These are phyloP conservation scores for Camellia japonica DNA, from an alignment of 148 eudicot genomes.

Conservation along the genomic window DNA sequence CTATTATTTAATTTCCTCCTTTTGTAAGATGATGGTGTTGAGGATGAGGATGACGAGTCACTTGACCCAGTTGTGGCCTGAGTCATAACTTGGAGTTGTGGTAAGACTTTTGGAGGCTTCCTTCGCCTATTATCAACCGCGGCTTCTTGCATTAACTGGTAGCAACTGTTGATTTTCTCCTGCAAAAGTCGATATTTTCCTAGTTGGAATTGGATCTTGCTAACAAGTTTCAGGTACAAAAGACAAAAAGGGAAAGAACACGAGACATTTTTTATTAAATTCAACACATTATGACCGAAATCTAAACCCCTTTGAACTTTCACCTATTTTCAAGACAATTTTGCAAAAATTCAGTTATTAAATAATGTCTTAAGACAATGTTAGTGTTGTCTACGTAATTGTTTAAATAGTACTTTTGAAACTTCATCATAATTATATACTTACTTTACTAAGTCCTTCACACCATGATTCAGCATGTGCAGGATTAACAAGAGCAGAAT, in stretches of 20 bases:
- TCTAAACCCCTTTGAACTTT: too few relatives aligned
- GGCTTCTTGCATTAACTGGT: slow-evolving; percentile 50
- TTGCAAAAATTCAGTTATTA: too few relatives aligned
- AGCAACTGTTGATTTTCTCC: slow-evolving; percentile 70
- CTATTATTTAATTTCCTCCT: slow-evolving; percentile 62
- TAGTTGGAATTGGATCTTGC: too few relatives aligned
- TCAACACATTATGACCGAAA: too few relatives aligned
- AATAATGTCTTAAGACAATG: too few relatives aligned
- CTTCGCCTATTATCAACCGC: slow-evolving; percentile 25
- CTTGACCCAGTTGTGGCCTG: slow-evolving; percentile 45
- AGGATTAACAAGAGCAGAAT: slow-evolving; percentile 58
- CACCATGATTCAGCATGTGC: slow-evolving; percentile 82
- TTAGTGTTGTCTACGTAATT: too few relatives aligned
- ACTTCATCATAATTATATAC: slow-evolving; percentile 11
- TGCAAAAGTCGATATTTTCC: slow-evolving; percentile 27
- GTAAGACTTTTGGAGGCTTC: slow-evolving; percentile 48
- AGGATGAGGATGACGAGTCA: slow-evolving; percentile 52
- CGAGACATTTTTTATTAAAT: too few relatives aligned
- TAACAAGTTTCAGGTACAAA: too few relatives aligned
- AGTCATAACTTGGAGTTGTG: slow-evolving; percentile 61
- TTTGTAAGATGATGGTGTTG: slow-evolving; percentile 50
- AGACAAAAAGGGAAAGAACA: too few relatives aligned
- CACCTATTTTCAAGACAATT: too few relatives aligned
- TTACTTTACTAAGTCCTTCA: slow-evolving; percentile 83
- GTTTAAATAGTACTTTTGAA: neutral